Evolutionary conservation across 805 yeast genomes (phyloP).

Genomic region (Yamadazyma insecticola): DNA sequence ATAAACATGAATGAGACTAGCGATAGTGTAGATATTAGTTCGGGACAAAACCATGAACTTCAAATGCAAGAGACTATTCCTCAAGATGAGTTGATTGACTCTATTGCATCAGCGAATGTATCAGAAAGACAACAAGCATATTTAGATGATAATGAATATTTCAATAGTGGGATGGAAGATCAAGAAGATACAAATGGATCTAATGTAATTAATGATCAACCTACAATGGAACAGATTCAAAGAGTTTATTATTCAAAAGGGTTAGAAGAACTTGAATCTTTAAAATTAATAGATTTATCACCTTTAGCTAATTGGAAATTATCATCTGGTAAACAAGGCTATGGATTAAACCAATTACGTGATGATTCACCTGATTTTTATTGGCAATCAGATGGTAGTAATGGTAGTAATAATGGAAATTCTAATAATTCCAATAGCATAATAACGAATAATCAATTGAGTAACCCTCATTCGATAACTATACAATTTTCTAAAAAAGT

Average conservation of each 20-base stretch:
- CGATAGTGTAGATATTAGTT: too few species aligned
- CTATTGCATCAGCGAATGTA: conserved; percentile 18
- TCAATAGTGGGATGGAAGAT: conserved; percentile 4
- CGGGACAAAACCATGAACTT: conserved; percentile 19
- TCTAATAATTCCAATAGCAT: conserved; percentile 13
- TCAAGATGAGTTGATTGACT: conserved; percentile 25
- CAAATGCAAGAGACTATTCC: conserved; percentile 26
- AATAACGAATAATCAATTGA: conserved; percentile 29
- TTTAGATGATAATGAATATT: conserved; percentile 8
- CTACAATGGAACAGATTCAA: conserved; percentile 37
- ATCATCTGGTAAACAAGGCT: conserved; percentile 70
- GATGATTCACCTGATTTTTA: conserved; percentile 67
- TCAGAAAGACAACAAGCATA: conserved; percentile 12
- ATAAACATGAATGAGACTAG: too few species aligned
- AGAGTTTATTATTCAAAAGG: conserved; percentile 42
- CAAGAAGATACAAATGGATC: conserved; percentile 8
- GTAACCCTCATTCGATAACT: conserved; percentile 78
- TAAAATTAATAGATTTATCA: conserved; percentile 70
- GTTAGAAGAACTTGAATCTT: conserved; percentile 48
- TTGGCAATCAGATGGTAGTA: conserved; percentile 93
- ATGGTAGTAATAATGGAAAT: conserved; percentile 22
- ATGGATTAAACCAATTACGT: conserved; percentile 65
- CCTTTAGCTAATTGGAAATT: conserved; percentile 80
- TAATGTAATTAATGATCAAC: conserved; percentile 20
- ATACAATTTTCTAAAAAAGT: conserved; percentile 78